phyloP scores from a whole-genome alignment of 2,329 filamentous ascomycete species.

The Plectosphaerella cucumerina region DNA sequence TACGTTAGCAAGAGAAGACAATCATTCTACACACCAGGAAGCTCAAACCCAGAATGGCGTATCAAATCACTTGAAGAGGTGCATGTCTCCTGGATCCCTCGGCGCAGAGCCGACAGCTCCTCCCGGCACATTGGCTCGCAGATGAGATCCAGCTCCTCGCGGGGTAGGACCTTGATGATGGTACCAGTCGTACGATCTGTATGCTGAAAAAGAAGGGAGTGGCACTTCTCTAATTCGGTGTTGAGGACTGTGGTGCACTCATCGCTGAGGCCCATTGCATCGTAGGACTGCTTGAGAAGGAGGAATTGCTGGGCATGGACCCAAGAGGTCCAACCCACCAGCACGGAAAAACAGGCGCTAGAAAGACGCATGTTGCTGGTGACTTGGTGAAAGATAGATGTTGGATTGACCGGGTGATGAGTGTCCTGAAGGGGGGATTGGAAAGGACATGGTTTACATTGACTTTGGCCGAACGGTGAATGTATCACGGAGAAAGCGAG shows the following conservation, averaged over 20 bases:
- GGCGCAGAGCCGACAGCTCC: not conserved
- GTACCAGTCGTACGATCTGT: not conserved
- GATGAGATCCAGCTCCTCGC: not conserved
- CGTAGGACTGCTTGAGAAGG: not conserved
- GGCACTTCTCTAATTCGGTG: not conserved
- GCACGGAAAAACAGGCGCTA: too few species aligned
- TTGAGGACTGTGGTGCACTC: not conserved
- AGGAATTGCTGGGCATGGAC: not conserved
- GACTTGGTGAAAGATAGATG: too few species aligned
- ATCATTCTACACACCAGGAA: not conserved
- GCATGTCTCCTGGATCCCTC: not conserved
- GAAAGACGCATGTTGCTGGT: too few species aligned
- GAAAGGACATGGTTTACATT: too few species aligned
- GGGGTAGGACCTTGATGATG: not conserved
- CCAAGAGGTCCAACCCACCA: not conserved
- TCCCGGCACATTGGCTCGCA: not conserved
- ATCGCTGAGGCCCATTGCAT: not conserved
- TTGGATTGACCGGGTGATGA: too few species aligned
- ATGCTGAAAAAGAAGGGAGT: not conserved
- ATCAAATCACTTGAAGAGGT: not conserved
- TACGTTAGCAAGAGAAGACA: not conserved
- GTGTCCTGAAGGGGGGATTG: too few species aligned
- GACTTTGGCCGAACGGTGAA: too few species aligned
- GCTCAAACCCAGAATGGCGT: not conserved
- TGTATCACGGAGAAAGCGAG: too few species aligned